A percentile compares a stretch with the other conserved stretches of the same genome.
Evolutionary conservation across 371 early-diverging fungal genomes (phyloP).

Genomic region (Apophysomyces trapeziformis): DNA sequence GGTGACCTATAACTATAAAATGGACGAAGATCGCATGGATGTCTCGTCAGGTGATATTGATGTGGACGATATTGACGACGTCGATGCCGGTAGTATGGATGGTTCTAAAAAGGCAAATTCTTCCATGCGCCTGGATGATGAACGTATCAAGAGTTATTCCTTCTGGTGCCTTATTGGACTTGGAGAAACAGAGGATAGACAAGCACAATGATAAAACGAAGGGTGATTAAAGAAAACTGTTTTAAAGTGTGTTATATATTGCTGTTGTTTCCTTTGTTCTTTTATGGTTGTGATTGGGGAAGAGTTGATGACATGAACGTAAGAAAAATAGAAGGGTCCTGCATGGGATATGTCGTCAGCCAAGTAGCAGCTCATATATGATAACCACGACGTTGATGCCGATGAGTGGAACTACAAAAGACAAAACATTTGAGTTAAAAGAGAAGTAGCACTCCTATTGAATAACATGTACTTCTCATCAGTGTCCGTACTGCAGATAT

Average conservation of each 20-base stretch:
- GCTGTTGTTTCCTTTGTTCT: background rate
- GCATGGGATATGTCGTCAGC: slow-evolving; percentile 44
- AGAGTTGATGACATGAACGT: background rate
- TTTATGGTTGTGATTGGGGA: background rate
- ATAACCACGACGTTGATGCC: slow-evolving; percentile 84
- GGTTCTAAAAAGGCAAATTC: slow-evolving; percentile 37
- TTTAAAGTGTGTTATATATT: too few species aligned
- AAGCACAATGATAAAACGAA: background rate
- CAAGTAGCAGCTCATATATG: slow-evolving; percentile 82
- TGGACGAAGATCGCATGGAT: slow-evolving; percentile 58
- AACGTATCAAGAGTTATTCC: slow-evolving; percentile 50
- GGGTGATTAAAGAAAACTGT: too few species aligned
- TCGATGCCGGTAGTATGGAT: slow-evolving; percentile 31
- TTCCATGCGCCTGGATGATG: slow-evolving; percentile 42
- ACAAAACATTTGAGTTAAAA: background rate
- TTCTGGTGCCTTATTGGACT: slow-evolving; percentile 73
- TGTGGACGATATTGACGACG: slow-evolving; percentile 40
- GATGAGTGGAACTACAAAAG: slow-evolving; percentile 80
- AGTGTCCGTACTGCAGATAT: slow-evolving; percentile 92
- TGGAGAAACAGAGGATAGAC: slow-evolving; percentile 31
- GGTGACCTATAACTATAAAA: slow-evolving; percentile 64
- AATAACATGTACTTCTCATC: slow-evolving; percentile 76
- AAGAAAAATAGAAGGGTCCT: background rate
- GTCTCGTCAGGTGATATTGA: slow-evolving; percentile 53
- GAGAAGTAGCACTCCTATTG: background rate